Evolutionary conservation across 169 alveolate genomes (phyloP), one percentile per base, ranked within the genome.

Genomic region (Plasmodium chabaudi): DNA sequence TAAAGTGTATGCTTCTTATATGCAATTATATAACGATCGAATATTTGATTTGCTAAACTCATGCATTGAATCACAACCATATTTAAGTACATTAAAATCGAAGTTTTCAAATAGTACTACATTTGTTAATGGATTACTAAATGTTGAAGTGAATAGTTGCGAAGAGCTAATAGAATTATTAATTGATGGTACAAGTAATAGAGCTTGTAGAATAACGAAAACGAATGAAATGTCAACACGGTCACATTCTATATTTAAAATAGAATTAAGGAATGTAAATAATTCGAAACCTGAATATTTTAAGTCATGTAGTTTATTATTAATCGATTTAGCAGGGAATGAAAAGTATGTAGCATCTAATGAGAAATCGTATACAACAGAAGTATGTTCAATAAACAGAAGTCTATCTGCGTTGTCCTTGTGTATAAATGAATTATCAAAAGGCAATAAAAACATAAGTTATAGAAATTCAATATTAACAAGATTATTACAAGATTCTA

Each of bases 201-300:
- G 97, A 68, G 94, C 94, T 74, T 94, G 92, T n/a, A 72, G 97
- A 70, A 93, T 92, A 39, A 95, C 97, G 0, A 88, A 91, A 68
- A 93, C 91, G 72, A 95, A 95, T 82, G 95, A 91, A 44, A 95
- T 93, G 96, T 88, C 94, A 46, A 92, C 96, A 57, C 57, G 97
- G 60, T 92, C 95, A 39, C 97, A 95, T 89, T 93, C 97, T 1
- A 93, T 95, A 56, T 95, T 93, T 93, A 94, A 94, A 84, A 90
- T 95, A 17, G 93, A 92, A 47, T 64, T 88, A 49, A 70, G 90
- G 13, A 68, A 88, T 56, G 49, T 53, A 1, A 67, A 63, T 64
- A 69, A 44, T 65, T 64, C 74, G 0, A 88, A 82, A 49, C 70
- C 72, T 9, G 90, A 82, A 27, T 7, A 13, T 65, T 67, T 21